Percentiles rank a stretch among this genome's conserved stretches.
phyloP scores from a whole-genome alignment of 768 basidiomycete genomes.

The Amanita inopinata region DNA sequence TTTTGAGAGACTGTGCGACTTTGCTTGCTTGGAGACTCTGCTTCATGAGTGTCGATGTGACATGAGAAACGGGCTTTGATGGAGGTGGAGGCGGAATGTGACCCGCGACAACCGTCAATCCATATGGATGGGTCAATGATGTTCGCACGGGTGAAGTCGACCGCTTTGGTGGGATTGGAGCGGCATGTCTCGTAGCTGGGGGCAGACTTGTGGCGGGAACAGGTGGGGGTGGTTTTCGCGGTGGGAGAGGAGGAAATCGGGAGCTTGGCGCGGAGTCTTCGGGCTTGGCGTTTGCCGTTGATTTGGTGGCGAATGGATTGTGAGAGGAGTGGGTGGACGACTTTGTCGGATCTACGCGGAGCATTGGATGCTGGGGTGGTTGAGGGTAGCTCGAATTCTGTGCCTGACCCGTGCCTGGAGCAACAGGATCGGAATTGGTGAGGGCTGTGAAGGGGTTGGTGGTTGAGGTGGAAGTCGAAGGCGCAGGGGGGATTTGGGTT shows the following conservation, averaged over 20 bases:
- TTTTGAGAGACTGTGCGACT: conserved; percentile 59
- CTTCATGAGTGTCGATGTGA: conserved; percentile 57
- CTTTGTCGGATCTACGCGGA: conserved; percentile 4
- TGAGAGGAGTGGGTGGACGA: conserved; percentile 17
- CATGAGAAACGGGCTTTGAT: conserved; percentile 34
- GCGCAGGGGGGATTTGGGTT: conserved; percentile 5
- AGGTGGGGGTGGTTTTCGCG: conserved; percentile 33
- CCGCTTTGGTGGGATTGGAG: conserved; percentile 13
- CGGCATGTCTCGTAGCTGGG: conserved; percentile 31
- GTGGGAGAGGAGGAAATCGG: conserved; percentile 40
- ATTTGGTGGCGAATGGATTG: conserved; percentile 38
- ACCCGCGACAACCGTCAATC: conserved; percentile 9
- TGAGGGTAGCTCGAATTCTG: conserved; percentile 4
- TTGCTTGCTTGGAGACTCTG: conserved; percentile 70
- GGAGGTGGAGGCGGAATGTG: conserved; percentile 17
- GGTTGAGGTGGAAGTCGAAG: conserved; percentile 13
- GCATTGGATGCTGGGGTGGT: conserved; percentile 15
- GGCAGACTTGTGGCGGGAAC: conserved; percentile 16
- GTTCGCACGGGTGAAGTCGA: conserved; percentile 13
- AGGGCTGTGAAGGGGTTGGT: conserved; percentile 20
- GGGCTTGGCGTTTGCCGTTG: conserved; percentile 15
- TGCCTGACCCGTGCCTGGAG: conserved; percentile 10
- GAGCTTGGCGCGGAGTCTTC: background rate
- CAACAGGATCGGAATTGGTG: conserved; percentile 17
- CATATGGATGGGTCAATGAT: background rate